phyloP scores from a whole-genome alignment of 176 grass and related monocot genomes.

The Dactylis glomerata region DNA sequence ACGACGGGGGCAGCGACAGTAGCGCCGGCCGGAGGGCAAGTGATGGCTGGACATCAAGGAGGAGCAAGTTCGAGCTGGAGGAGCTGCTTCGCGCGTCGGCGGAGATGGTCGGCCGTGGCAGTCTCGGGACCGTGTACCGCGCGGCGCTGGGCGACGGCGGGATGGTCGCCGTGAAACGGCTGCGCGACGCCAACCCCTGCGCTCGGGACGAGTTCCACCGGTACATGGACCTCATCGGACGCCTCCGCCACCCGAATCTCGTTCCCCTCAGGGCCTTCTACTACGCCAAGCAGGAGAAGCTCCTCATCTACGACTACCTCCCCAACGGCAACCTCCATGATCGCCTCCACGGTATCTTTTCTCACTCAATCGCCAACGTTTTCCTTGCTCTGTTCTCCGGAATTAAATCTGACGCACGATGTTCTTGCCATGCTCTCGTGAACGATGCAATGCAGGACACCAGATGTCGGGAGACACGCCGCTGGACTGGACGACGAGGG shows the following conservation, averaged over 20 bases:
- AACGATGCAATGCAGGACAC: constrained; percentile 32
- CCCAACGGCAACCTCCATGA: constrained; percentile 72
- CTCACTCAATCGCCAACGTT: background rate
- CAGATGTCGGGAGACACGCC: constrained; percentile 42
- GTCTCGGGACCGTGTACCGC: constrained; percentile 79
- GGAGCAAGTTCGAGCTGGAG: constrained; percentile 68
- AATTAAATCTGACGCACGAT: background rate
- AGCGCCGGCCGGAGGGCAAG: constrained; percentile 22
- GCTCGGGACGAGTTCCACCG: constrained; percentile 68
- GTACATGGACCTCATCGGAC: constrained; percentile 92
- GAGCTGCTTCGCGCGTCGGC: constrained; percentile 84
- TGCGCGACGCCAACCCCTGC: constrained; percentile 70
- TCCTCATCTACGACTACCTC: constrained; percentile 89
- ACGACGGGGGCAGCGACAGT: constrained; percentile 25
- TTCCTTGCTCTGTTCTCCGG: background rate
- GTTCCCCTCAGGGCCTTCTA: constrained; percentile 75
- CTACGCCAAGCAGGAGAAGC: constrained; percentile 90
- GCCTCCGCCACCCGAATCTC: constrained; percentile 67
- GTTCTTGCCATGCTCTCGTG: background rate
- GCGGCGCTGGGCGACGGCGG: constrained; percentile 70
- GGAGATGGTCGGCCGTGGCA: constrained; percentile 80
- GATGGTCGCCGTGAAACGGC: constrained; percentile 79
- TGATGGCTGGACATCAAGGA: background rate
- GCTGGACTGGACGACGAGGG: constrained; percentile 66
- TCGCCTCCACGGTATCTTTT: constrained; percentile 50